A percentile compares a stretch with the other conserved stretches of the same genome.
phyloP scores from a whole-genome alignment of 345 rosid genomes.

The Eutrema japonicum region DNA sequence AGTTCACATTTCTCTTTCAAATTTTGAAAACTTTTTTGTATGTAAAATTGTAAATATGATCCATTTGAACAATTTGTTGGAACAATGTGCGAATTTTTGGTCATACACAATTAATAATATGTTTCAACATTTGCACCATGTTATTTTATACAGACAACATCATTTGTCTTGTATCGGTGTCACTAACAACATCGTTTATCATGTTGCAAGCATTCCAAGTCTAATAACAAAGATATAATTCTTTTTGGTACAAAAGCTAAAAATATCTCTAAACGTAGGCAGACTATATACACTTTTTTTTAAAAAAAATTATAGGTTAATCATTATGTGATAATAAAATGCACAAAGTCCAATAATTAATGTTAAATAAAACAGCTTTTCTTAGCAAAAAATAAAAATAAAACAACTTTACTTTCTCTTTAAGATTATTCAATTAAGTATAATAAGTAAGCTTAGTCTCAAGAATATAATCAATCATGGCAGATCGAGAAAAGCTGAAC shows the following conservation, averaged over 20 bases:
- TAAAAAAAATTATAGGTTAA: slow-evolving; percentile 34
- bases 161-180: slow-evolving; percentile 35
- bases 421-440: slow-evolving; percentile 39
- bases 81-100: too few relatives aligned
- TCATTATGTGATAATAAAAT: slow-evolving; percentile 45
- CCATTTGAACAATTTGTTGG: neutral
- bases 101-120: neutral
- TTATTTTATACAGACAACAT: slow-evolving; percentile 31
- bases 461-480: slow-evolving; percentile 46
- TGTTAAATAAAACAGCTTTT: slow-evolving; percentile 27
- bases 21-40: neutral
- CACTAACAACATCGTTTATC: slow-evolving; percentile 37
- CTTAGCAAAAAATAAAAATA: too few relatives aligned
- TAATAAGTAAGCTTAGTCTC: slow-evolving; percentile 33
- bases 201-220: slow-evolving; percentile 38
- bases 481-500: slow-evolving; percentile 35
- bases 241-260: slow-evolving; percentile 18
- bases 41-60: neutral
- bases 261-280: slow-evolving; percentile 35
- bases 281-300: slow-evolving; percentile 3
- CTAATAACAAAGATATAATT: slow-evolving; percentile 11
- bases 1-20: neutral
- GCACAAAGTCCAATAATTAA: slow-evolving; percentile 34
- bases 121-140: slow-evolving; percentile 16
- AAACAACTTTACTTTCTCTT: slow-evolving; percentile 40